Evolutionary conservation across 768 basidiomycete species (phyloP), one percentile per base, ranked within the genome.

Genomic region (Boletus patriciae): DNA sequence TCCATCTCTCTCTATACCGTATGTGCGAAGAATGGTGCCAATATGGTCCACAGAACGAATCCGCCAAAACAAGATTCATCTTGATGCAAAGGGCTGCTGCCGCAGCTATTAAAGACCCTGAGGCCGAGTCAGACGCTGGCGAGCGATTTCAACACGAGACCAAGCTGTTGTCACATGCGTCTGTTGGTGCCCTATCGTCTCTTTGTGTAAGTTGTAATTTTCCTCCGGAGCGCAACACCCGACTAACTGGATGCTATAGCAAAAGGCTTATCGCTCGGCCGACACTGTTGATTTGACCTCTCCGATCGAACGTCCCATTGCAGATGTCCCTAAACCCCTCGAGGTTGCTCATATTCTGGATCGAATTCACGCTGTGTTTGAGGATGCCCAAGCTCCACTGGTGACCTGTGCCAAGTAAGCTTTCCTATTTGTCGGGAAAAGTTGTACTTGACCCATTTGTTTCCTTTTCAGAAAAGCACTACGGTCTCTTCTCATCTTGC

Each of bases 1-100:
- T 86, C 76, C 85, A 92, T 65, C 79, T 94, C 8, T 80, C 87
- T 3, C 73, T 96, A 33, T 96, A 91, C 72, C 84, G 87, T 34
- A 76, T 93, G 38, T 94, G 92, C 62, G 92, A 95, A 71, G 92
- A 94, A 64, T 97, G 94, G 94, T 96, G 94, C 70, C 86, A 92
- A 65, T 77, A 89, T 45, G 94, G 92, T 6, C 80, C 84, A 31
- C 85, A 90, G 63, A 79, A 84, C 1, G 90, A 93, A 58, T 73
- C 76, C n/a, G 81, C 83, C 38, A 88, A 85, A 69, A 88, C 86
- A 52, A 80, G 90, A 46, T 74, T 87, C 42, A 78, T 83, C 25
- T 65, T 81, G 53, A 93, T 94, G 84, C 84, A 91, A 65, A 83
- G 82, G 60, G 81, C 84, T 16, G 83, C 81, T 4, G 77, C 78